Conservation (phyloP, 176 grass and related monocot genomes). For the Pontederia paniculata region DNA sequence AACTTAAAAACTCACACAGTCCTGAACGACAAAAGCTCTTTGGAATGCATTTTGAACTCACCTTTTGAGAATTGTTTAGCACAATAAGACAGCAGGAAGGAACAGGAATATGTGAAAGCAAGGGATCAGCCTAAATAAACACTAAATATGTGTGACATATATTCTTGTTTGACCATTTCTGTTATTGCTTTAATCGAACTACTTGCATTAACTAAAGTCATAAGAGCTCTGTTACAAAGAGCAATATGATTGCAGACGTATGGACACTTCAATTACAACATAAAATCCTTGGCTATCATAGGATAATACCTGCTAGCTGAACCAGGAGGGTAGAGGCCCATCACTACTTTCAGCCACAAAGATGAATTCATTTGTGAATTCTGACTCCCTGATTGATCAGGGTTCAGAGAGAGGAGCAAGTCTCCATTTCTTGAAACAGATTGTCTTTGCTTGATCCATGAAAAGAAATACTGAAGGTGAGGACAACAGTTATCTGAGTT, state of each 20-base stretch:
- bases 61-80: too few relatives aligned
- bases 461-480: conserved; percentile 22
- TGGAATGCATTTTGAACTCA: too few relatives aligned
- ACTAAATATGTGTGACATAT: too few relatives aligned
- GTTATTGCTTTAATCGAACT: too few relatives aligned
- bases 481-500: background rate
- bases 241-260: background rate
- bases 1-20: too few relatives aligned
- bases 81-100: too few relatives aligned
- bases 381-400: conserved; percentile 31
- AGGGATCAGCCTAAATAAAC: too few relatives aligned
- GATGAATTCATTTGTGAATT: conserved; percentile 29
- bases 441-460: conserved; percentile 92
- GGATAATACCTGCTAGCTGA: conserved; percentile 52
- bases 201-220: background rate
- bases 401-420: conserved; percentile 24
- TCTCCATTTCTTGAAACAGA: conserved; percentile 66
- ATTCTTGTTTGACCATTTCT: too few relatives aligned
- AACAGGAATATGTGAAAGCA: too few relatives aligned
- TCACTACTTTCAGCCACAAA: conserved; percentile 47
- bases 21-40: too few relatives aligned
- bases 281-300: background rate
- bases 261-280: background rate
- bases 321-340: conserved; percentile 61
- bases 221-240: background rate